Evolutionary conservation across 148 eudicot species (phyloP).

Genomic region (Euryodendron excelsum): DNA sequence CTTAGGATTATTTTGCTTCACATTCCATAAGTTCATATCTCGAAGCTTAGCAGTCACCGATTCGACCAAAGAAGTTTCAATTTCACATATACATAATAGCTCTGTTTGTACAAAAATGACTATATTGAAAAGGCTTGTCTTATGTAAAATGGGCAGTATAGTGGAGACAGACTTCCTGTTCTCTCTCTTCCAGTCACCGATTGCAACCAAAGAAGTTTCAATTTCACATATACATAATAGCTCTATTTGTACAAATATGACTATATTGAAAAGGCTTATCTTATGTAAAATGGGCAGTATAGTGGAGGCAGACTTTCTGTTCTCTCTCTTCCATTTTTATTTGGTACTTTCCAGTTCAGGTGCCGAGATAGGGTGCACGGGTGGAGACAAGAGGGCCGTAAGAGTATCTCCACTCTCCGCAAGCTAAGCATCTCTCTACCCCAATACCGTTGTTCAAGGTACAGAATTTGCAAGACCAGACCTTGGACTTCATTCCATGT

Average conservation of each 20-base stretch:
- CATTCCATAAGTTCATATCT: too few relatives aligned
- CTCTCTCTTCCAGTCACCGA: background rate
- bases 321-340: background rate
- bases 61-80: background rate
- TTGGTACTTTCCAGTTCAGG: conserved; percentile 16
- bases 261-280: background rate
- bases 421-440: conserved; percentile 43
- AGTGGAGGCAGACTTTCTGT: background rate
- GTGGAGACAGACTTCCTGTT: background rate
- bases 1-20: too few relatives aligned
- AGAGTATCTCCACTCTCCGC: conserved; percentile 73
- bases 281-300: background rate
- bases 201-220: background rate
- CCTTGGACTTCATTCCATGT: conserved; percentile 19
- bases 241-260: background rate
- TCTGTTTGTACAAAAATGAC: background rate
- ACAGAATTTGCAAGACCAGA: conserved; percentile 67
- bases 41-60: too few relatives aligned
- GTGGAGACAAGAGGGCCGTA: conserved; percentile 43
- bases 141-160: background rate
- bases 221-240: too few relatives aligned
- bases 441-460: conserved; percentile 40
- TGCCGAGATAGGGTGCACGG: conserved; percentile 34
- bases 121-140: background rate
- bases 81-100: too few relatives aligned